phyloP scores from a whole-genome alignment of 108 stramenopile species.

The Skeletonema menzelii region DNA sequence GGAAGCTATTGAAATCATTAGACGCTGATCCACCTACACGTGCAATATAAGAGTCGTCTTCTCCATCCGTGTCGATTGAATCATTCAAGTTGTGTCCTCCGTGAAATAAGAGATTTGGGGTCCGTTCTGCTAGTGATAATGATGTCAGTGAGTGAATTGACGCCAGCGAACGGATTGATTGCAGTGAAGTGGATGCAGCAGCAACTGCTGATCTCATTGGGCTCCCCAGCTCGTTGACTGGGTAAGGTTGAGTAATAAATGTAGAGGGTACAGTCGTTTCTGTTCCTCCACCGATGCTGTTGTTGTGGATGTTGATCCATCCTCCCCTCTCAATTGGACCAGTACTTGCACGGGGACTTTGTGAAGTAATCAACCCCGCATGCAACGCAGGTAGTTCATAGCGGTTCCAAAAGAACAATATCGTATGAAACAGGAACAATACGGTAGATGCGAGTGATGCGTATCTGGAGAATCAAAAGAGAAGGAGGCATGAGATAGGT shows the following conservation, averaged over 20 bases:
- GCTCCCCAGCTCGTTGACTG: not conserved
- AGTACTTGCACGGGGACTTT: slow-evolving; percentile 57
- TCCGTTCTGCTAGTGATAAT: slow-evolving; percentile 18
- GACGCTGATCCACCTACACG: slow-evolving; percentile 4
- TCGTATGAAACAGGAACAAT: slow-evolving; percentile 81
- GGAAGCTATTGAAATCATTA: not conserved
- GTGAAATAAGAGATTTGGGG: slow-evolving; percentile 33
- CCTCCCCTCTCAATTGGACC: slow-evolving; percentile 1
- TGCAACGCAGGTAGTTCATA: slow-evolving; percentile 89
- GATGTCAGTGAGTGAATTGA: slow-evolving; percentile 38
- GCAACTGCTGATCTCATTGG: slow-evolving; percentile 38
- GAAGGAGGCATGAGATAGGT: not conserved
- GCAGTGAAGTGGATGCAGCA: slow-evolving; percentile 39
- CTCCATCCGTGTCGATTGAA: slow-evolving; percentile 6
- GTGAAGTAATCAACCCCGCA: slow-evolving; percentile 57
- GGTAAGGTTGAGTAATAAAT: not conserved
- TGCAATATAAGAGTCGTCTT: slow-evolving; percentile 40
- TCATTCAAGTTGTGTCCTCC: slow-evolving; percentile 11
- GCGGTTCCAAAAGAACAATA: slow-evolving; percentile 92
- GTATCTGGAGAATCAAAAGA: slow-evolving; percentile 44
- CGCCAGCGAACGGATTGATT: slow-evolving; percentile 36
- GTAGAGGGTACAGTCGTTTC: not conserved
- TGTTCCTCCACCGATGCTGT: not conserved
- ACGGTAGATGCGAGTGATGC: slow-evolving; percentile 72
- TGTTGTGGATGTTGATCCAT: not conserved